phyloP scores from a whole-genome alignment of 2,329 filamentous ascomycete genomes.

The Mycogone perniciosa region DNA sequence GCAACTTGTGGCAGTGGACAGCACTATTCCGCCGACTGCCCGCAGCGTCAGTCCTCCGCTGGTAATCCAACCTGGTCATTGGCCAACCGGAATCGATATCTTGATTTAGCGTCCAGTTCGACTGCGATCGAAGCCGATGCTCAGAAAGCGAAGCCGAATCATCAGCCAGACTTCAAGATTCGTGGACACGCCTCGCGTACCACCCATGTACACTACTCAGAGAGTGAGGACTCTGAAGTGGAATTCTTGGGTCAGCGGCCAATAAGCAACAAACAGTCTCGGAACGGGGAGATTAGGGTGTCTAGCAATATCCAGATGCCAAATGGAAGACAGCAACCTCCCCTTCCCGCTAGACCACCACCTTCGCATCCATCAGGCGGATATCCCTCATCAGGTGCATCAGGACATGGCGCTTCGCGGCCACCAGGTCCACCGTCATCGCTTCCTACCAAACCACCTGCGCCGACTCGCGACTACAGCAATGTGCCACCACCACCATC shows the following conservation, averaged over 20 bases:
- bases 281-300: slow-evolving; percentile 32
- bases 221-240: slow-evolving; percentile 40
- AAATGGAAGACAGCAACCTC: slow-evolving; percentile 25
- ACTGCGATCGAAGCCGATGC: slow-evolving; percentile 31
- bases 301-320: slow-evolving; percentile 36
- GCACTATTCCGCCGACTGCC: slow-evolving; percentile 55
- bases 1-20: slow-evolving; percentile 47
- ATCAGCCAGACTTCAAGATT: slow-evolving; percentile 26
- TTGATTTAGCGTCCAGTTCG: slow-evolving; percentile 39
- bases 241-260: slow-evolving; percentile 34
- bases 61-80: slow-evolving; percentile 46
- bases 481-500: slow-evolving; percentile 25
- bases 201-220: slow-evolving; percentile 39
- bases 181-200: slow-evolving; percentile 29
- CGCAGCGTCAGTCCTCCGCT: slow-evolving; percentile 14
- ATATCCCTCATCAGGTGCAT: slow-evolving; percentile 20
- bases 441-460: slow-evolving; percentile 26
- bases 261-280: slow-evolving; percentile 24
- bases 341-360: slow-evolving; percentile 34
- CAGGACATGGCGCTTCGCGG: slow-evolving; percentile 15
- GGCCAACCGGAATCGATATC: slow-evolving; percentile 41
- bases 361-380: slow-evolving; percentile 21
- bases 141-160: slow-evolving; percentile 18
- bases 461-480: slow-evolving; percentile 20
- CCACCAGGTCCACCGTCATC: slow-evolving; percentile 18